Evolutionary conservation across 1,284 basidiomycete genomes (phyloP).

Genomic region (Irpex lacteus): DNA sequence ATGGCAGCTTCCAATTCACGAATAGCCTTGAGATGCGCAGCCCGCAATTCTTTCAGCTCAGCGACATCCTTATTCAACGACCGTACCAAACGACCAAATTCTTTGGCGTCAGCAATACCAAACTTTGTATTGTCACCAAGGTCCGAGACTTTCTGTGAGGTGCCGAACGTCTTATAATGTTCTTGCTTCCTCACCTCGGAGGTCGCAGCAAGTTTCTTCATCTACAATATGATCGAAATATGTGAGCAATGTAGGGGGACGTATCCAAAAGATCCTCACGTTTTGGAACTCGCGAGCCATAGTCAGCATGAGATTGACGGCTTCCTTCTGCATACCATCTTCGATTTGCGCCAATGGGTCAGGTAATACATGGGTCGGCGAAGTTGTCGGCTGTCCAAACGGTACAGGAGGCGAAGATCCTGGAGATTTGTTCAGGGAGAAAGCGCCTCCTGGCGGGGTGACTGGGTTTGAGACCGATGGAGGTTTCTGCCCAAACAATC

Average conservation of each 20-base stretch:
- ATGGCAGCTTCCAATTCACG: slow-evolving; percentile 60
- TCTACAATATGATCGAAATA: not conserved
- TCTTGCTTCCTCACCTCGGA: slow-evolving; percentile 27
- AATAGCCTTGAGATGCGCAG: slow-evolving; percentile 39
- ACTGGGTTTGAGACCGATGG: not conserved
- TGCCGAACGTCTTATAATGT: slow-evolving; percentile 35
- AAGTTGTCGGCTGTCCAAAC: not conserved
- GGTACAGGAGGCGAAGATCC: not conserved
- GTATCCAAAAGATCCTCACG: slow-evolving; percentile 34
- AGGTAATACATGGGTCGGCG: not conserved
- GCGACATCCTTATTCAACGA: slow-evolving; percentile 51
- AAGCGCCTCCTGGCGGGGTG: not conserved
- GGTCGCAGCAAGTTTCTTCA: slow-evolving; percentile 13
- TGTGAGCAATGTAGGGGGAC: slow-evolving; percentile 4
- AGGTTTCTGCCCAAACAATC: slow-evolving; percentile 10
- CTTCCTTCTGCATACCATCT: slow-evolving; percentile 65
- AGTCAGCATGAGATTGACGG: slow-evolving; percentile 38
- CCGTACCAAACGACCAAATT: slow-evolving; percentile 48
- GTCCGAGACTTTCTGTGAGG: slow-evolving; percentile 41
- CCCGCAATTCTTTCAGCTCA: slow-evolving; percentile 43
- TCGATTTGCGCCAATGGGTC: slow-evolving; percentile 27
- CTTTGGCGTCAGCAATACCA: slow-evolving; percentile 48
- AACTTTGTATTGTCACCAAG: slow-evolving; percentile 49
- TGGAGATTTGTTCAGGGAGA: not conserved
- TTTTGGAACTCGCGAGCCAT: slow-evolving; percentile 50